Evolutionary conservation across 305 asterid species (phyloP).

Genomic region (Fraxinus albicans): DNA sequence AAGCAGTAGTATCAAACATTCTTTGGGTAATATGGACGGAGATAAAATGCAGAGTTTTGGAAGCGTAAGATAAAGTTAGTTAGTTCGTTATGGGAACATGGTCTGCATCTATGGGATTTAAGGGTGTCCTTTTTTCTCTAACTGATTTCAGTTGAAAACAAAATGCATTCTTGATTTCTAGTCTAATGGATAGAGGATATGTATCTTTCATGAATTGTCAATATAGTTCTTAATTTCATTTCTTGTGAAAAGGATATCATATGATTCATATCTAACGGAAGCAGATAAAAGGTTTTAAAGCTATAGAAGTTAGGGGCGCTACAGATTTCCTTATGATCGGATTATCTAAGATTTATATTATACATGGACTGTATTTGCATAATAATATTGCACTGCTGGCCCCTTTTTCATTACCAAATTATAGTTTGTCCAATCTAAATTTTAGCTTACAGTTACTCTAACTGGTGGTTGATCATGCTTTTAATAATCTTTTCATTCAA

Average conservation of each 20-base stretch:
- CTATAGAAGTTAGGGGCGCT: neutral
- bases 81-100: neutral
- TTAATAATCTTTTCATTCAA: neutral
- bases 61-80: neutral
- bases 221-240: neutral
- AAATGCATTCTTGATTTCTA: neutral
- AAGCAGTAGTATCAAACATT: neutral
- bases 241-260: neutral
- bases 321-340: neutral
- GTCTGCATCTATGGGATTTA: neutral
- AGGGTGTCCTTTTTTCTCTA: neutral
- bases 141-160: neutral
- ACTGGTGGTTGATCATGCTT: slow-evolving; percentile 1
- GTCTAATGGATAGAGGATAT: neutral
- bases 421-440: neutral
- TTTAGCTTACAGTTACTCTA: neutral
- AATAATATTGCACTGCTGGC: neutral
- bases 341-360: neutral
- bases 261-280: neutral
- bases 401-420: neutral
- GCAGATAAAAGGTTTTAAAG: neutral
- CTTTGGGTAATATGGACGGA: neutral
- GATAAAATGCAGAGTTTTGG: neutral
- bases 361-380: neutral
- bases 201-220: neutral